Conservation (phyloP, 2,329 filamentous ascomycete species). For the Colletotrichum liriopes region DNA sequence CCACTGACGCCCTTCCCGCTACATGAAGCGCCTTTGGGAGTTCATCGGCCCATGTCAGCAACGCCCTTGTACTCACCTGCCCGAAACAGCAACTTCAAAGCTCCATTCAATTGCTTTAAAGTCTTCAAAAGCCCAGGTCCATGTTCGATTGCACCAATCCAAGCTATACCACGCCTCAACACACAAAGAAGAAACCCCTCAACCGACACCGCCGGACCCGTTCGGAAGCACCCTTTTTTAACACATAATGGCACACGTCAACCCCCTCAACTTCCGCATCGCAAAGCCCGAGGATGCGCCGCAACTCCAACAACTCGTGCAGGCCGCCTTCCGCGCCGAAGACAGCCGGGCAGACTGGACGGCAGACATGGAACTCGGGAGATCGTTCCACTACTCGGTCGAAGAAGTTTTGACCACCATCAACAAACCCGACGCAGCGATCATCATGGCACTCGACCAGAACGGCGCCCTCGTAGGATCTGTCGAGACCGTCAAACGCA, state of each 20-base stretch:
- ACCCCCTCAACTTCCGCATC: slow-evolving; percentile 53
- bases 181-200: background rate
- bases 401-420: slow-evolving; percentile 49
- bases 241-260: slow-evolving; percentile 38
- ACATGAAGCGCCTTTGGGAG: background rate
- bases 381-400: slow-evolving; percentile 46
- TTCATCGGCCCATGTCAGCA: background rate
- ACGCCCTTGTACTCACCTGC: background rate
- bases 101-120: background rate
- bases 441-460: slow-evolving; percentile 50
- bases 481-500: slow-evolving; percentile 46
- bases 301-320: slow-evolving; percentile 54
- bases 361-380: slow-evolving; percentile 51
- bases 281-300: slow-evolving; percentile 55
- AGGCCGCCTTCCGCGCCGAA: slow-evolving; percentile 58
- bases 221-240: no score
- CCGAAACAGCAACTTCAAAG: background rate
- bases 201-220: no score
- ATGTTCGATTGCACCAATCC: background rate
- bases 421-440: slow-evolving; percentile 46
- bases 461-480: slow-evolving; percentile 47
- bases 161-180: no score
- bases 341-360: slow-evolving; percentile 56
- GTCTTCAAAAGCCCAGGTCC: no score
- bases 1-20: background rate